A percentile compares a stretch with the other conserved stretches of the same genome.
Evolutionary conservation across 2,329 filamentous ascomycete species (phyloP).

Genomic region (Aspergillus proliferans): DNA sequence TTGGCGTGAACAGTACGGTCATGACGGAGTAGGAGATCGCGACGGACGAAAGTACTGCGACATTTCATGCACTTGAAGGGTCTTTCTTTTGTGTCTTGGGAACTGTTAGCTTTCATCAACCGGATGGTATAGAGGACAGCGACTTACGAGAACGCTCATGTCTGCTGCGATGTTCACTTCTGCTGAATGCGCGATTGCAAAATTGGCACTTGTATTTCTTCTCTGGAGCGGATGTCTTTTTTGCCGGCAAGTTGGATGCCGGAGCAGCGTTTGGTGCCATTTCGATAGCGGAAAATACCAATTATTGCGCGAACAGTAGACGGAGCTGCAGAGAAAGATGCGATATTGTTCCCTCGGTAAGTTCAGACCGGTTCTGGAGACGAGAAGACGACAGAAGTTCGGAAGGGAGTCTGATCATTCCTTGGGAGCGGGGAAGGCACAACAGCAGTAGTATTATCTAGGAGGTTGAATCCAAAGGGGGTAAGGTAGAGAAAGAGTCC

Average conservation of each 20-base stretch:
- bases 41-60: constrained; percentile 94
- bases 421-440: constrained; percentile 25
- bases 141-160: constrained; percentile 97
- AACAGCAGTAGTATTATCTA: constrained; percentile 8
- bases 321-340: constrained; percentile 20
- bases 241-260: constrained; percentile 67
- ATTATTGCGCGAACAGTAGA: constrained; percentile 10
- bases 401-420: constrained; percentile 40
- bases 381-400: constrained; percentile 35
- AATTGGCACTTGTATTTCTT: constrained; percentile 99
- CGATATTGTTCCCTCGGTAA: constrained; percentile 36
- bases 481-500: constrained; percentile 17
- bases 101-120: constrained; percentile 1
- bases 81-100: constrained; percentile 89
- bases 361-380: constrained; percentile 39
- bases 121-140: neutral
- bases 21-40: constrained; percentile 91
- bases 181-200: constrained; percentile 93
- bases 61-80: constrained; percentile 99
- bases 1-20: constrained; percentile 98
- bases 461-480: constrained; percentile 16
- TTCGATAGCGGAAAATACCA: constrained; percentile 15
- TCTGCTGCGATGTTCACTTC: constrained; percentile 92
- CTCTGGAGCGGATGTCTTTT: constrained; percentile 79
- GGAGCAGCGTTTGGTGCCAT: constrained; percentile 49